Evolutionary conservation across 805 yeast genomes (phyloP).

Genomic region (Lachancea mirantina): DNA sequence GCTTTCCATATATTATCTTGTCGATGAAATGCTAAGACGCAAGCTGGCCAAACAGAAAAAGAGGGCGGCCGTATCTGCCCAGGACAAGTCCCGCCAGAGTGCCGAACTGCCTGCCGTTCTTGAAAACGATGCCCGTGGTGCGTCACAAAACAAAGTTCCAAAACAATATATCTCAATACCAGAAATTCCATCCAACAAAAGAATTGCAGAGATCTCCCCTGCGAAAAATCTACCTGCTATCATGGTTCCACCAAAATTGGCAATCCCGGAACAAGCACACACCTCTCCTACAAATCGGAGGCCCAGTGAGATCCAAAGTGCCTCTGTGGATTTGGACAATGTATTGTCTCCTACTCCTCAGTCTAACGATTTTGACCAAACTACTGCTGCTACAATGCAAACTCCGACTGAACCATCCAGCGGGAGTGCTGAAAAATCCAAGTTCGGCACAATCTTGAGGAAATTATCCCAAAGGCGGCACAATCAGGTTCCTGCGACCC

Average conservation of each 20-base stretch:
- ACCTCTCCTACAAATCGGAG: conserved; percentile 38
- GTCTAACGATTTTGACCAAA: conserved; percentile 32
- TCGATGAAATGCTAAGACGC: conserved; percentile 73
- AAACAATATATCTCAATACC: conserved; percentile 4
- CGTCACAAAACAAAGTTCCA: conserved; percentile 4
- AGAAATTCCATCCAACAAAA: conserved; percentile 1
- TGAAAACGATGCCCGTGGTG: neutral
- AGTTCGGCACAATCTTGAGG: conserved; percentile 31
- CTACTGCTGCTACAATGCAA: conserved; percentile 37
- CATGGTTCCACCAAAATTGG: conserved; percentile 35
- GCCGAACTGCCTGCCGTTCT: conserved; percentile 5
- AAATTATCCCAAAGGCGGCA: conserved; percentile 30
- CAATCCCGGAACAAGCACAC: conserved; percentile 44
- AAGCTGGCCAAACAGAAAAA: conserved; percentile 46
- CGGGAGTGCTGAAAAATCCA: conserved; percentile 20
- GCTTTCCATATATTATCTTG: conserved; percentile 77
- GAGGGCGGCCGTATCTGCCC: conserved; percentile 18
- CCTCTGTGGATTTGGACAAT: conserved; percentile 19
- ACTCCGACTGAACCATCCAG: conserved; percentile 27
- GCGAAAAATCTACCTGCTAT: conserved; percentile 8
- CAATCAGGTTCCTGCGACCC: conserved; percentile 4
- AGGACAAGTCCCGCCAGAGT: conserved; percentile 7
- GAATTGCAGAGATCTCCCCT: conserved; percentile 1
- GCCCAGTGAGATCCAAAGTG: conserved; percentile 14
- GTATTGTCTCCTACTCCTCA: conserved; percentile 32